Percentiles rank a stretch among this genome's conserved stretches.
These are phyloP conservation scores for Calendula officinalis DNA, from an alignment of 129 eudicot genomes.

Conservation along the genomic window DNA sequence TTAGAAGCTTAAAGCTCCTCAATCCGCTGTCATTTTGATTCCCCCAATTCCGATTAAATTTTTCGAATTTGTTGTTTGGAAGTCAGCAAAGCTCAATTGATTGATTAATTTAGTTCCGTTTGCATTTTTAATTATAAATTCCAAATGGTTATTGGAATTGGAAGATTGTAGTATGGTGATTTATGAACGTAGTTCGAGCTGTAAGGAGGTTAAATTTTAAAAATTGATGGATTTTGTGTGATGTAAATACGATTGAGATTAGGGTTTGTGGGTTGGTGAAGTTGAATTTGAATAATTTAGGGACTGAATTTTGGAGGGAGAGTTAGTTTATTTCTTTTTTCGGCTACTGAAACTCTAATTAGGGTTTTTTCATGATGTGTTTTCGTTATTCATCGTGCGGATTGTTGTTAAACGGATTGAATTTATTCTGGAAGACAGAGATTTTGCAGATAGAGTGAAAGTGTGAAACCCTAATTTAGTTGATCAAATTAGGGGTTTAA, in stretches of 20 bases:
- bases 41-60: slow-evolving; percentile 25
- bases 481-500: slow-evolving; percentile 22
- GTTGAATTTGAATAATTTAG: slow-evolving; percentile 41
- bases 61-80: slow-evolving; percentile 36
- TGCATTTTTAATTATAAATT: slow-evolving; percentile 17
- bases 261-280: slow-evolving; percentile 33
- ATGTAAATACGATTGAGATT: slow-evolving; percentile 23
- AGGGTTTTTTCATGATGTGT: slow-evolving; percentile 41
- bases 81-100: slow-evolving; percentile 28
- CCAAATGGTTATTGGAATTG: slow-evolving; percentile 17
- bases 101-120: slow-evolving; percentile 28
- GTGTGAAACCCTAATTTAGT: slow-evolving; percentile 50
- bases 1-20: slow-evolving; percentile 37
- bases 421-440: slow-evolving; percentile 45
- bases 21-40: slow-evolving; percentile 24
- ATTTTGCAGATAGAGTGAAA: slow-evolving; percentile 38
- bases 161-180: slow-evolving; percentile 15
- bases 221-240: slow-evolving; percentile 26
- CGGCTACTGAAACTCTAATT: slow-evolving; percentile 23
- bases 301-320: slow-evolving; percentile 73
- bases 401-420: slow-evolving; percentile 34
- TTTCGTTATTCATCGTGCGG: slow-evolving; percentile 24
- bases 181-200: slow-evolving; percentile 37
- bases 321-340: slow-evolving; percentile 46
- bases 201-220: slow-evolving; percentile 24